These are phyloP conservation scores for Hibiscus trionum DNA, from an alignment of 345 rosid species.

Conservation along the genomic window DNA sequence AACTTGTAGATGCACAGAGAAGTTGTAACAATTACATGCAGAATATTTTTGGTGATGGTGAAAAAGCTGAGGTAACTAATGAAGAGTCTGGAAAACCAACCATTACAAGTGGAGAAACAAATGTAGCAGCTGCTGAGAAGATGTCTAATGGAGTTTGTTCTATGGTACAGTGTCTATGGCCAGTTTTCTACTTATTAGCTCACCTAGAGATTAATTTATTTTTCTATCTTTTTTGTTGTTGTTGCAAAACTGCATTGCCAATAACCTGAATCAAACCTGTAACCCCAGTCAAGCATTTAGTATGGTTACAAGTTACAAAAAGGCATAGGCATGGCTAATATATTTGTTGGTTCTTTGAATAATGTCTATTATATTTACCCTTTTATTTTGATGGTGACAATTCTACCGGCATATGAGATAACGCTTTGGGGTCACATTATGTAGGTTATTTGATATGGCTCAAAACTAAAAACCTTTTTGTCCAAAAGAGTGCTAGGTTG, in stretches of 20 bases:
- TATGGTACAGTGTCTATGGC: slow-evolving; percentile 29
- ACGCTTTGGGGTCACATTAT: background rate
- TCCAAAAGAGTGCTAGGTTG: background rate
- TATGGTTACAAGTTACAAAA: background rate
- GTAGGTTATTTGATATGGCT: background rate
- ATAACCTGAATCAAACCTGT: background rate
- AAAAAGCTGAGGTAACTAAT: slow-evolving; percentile 20
- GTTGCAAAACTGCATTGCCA: background rate
- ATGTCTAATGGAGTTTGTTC: slow-evolving; percentile 23
- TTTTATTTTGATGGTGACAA: background rate
- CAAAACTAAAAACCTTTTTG: background rate
- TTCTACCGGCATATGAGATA: background rate
- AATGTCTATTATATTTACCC: background rate
- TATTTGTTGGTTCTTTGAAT: background rate
- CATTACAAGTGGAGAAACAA: slow-evolving; percentile 23
- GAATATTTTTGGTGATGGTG: slow-evolving; percentile 8
- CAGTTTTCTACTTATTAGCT: slow-evolving; percentile 2
- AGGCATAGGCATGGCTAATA: background rate
- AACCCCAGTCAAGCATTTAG: background rate
- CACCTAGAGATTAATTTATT: background rate
- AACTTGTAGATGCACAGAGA: slow-evolving; percentile 24
- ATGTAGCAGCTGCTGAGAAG: slow-evolving; percentile 22
- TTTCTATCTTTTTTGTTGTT: background rate
- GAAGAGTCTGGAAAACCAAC: slow-evolving; percentile 23
- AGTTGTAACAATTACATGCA: slow-evolving; percentile 9